Base-by-base conservation (phyloP, 805 yeast genomes). In the Yamadazyma laniorum region DNA sequence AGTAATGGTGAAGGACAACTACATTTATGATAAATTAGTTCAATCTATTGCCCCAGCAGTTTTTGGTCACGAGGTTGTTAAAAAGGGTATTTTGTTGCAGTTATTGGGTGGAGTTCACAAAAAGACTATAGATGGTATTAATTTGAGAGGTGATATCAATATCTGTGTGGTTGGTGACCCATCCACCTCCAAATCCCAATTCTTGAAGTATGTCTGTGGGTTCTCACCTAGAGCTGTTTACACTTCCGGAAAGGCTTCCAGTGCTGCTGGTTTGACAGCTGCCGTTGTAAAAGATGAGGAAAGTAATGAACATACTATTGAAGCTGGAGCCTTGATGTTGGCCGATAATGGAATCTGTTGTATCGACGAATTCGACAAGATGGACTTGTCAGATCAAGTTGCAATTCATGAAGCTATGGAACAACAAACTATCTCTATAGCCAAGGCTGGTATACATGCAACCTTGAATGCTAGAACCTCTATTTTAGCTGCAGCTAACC, bases 391-490 rank as follows among this genome's bases (percentile, higher is more conserved):
- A 1, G 98, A 93, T 64, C 98, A 93, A 65, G 98, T 93, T 39
- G 98, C 98, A 3, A 91, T 93, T 67, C 99, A 93, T 67, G 99
- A 93, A 68, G 99, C 98, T 17, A 93, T 93, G 99, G 99, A 93
- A 74, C 99, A 93, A 66, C 99, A 93, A 63, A 93, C 99, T 0
- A 93, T 93, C 49, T 90, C 97, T 12, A 93, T 93, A 55, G 97
- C 99, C 8, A 93, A 93, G 61, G 99, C 99, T 1, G 99, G 99
- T 56, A 93, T 93, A 47, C 97, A 93, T 56, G 98, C 99, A 2
- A 93, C 99, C 1, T 70, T 93, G 53, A 93, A 93, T 60, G 99
- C 99, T 1, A 77, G 99, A 55, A 88, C 99, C 0, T 88, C 97
- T 0, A 93, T 93, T 51, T 66, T 93, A 34, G 99, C 99, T 0